Base-by-base conservation (phyloP, 345 rosid species). In the Sisymbrium irio region DNA sequence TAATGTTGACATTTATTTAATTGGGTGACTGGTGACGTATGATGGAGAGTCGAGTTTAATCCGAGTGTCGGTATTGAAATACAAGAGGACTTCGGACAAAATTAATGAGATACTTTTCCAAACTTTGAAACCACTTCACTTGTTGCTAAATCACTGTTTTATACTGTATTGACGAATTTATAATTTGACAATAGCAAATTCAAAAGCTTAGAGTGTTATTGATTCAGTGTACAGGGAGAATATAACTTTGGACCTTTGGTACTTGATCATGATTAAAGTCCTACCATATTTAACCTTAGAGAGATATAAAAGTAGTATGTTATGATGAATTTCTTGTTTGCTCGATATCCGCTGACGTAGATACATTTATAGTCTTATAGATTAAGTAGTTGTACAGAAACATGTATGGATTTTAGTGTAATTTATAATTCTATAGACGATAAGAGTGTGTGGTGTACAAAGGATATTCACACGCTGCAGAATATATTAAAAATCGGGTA, bases 371-470 rank as follows among this genome's bases (percentile, higher is more conserved):
- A n/a, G n/a, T n/a, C n/a, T n/a, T n/a, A n/a, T n/a, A 59, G 28
- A 60, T 37, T 42, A 47, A 20, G 42, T 63, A 69, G 33, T 25
- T 72, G 55, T 10, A 73, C 8, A 44, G 32, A 73, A n/a, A 20
- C 18, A 42, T 63, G 57, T 19, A 73, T 65, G 32, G 17, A 57
- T 36, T 32, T n/a, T 54, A 61, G 8, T 53, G 55, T 41, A 8
- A 14, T 47, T 46, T 69, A 12, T 2, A 18, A 42, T 19, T 44
- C 25, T 35, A 12, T 56, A 41, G 18, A 67, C 9, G 18, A 9
- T 9, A 74, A 17, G 32, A 9, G 73, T 47, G 20, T 66, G 60
- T 56, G 54, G 73, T 74, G 78, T 67, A 30, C 53, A 74, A 74
- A 58, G 13, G 73, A 49, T 45, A 37, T 66, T 59, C 78, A 74